Evolutionary conservation across 257 asterid species (phyloP), one percentile per base, ranked within the genome.

Genomic region (Primulina huaijiensis): DNA sequence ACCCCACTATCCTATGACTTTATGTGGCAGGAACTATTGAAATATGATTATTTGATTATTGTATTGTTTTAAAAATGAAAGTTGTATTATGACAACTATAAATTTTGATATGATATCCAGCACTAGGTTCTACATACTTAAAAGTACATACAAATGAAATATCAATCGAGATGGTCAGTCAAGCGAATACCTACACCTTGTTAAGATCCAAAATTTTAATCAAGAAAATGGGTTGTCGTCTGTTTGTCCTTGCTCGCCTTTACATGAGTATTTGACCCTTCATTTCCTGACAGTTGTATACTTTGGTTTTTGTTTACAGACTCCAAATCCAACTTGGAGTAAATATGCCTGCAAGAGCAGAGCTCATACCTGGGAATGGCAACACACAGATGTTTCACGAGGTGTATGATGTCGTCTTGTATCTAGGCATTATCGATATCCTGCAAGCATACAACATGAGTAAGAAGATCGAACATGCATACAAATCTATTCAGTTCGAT

Each of bases 301-400:
- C 62, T 65, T 62, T 60, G 72, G 8, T 46, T 4, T 14, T 46
- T 14, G 20, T 3, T 65, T 33, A 73, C 95, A 94, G 99, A 79
- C 88, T 91, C 17, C 99, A 91, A 79, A 88, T 89, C 86, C 99
- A 89, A 78, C 96, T 91, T 7, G 99, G 99, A 68, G 99, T 94
- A 69, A 94, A 89, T 72, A 86, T 94, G 99, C 97, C 99, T 9
- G 97, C 99, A 37, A 85, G 99, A 78, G 97, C 97, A 0, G 99
- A 94, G 81, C 89, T 60, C 31, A 78, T 86, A 43, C 89, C 87
- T 0, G 82, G 79, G 12, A 80, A 81, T 20, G 81, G 76, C 25
- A 76, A 65, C 30, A 67, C 65, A 0, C 88, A 78, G 74, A 64
- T 90, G 72, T 91, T 91, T 76, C 95, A 83, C 25, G 92, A 90